Percentiles rank a stretch among this genome's conserved stretches.
phyloP scores from a whole-genome alignment of 2,329 filamentous ascomycete species.

The Helicocarpus griseus region DNA sequence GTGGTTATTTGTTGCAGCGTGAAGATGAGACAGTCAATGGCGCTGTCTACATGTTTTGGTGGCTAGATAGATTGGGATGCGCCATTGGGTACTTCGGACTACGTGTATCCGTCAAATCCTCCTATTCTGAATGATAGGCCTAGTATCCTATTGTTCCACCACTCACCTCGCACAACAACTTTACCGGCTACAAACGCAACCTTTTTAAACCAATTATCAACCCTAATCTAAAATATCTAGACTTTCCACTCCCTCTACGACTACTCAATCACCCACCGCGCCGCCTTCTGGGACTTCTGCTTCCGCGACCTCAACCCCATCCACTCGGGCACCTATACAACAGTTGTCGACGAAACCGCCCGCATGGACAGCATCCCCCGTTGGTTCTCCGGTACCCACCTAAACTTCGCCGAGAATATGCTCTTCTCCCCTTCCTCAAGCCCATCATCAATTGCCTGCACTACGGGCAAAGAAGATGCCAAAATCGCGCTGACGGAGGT shows the following conservation, averaged over 20 bases:
- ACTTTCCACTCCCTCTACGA: constrained; percentile 60
- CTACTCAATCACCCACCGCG: constrained; percentile 55
- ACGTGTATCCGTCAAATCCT: too few species aligned
- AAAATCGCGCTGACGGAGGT: constrained; percentile 63
- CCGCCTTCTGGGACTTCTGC: constrained; percentile 56
- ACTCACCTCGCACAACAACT: too few species aligned
- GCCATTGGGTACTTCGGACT: too few species aligned
- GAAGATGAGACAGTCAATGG: too few species aligned
- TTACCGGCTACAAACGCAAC: too few species aligned
- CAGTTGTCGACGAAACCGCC: constrained; percentile 58
- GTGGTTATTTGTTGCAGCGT: too few species aligned
- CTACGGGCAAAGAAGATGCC: constrained; percentile 56
- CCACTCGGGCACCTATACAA: constrained; percentile 49
- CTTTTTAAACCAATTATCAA: neutral
- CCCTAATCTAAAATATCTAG: constrained; percentile 25
- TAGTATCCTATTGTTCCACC: too few species aligned
- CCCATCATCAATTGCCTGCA: constrained; percentile 40
- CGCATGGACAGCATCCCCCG: constrained; percentile 62
- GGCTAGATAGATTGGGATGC: too few species aligned
- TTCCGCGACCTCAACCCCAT: constrained; percentile 54
- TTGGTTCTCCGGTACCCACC: constrained; percentile 65
- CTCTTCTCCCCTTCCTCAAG: constrained; percentile 48
- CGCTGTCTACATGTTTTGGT: too few species aligned
- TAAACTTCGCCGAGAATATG: constrained; percentile 76
- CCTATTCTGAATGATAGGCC: too few species aligned